A percentile compares a stretch with the other conserved stretches of the same genome.
phyloP scores from a whole-genome alignment of 768 basidiomycete species.

The Mycena leptocephala region DNA sequence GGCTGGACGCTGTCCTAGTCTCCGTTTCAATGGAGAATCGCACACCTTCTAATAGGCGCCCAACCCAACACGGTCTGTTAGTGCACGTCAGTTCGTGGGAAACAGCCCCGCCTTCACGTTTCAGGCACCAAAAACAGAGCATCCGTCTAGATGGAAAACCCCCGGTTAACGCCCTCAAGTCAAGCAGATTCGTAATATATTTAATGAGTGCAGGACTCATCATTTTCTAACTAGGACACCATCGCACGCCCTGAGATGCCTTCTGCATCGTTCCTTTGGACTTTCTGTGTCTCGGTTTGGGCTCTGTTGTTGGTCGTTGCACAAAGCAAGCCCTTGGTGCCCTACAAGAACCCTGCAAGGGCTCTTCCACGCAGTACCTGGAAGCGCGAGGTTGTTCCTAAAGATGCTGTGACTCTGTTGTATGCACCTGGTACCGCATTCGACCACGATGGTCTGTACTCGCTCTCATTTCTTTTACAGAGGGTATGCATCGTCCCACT shows the following conservation, averaged over 20 bases:
- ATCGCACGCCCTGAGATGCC: not conserved
- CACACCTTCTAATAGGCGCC: not conserved
- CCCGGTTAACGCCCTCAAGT: too few species aligned
- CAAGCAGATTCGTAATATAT: not conserved
- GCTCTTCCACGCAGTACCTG: conserved; percentile 13
- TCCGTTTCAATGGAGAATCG: too few species aligned
- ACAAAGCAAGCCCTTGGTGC: conserved; percentile 4
- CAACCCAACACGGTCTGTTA: not conserved
- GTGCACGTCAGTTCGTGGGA: not conserved
- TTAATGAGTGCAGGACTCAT: not conserved
- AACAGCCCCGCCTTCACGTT: not conserved
- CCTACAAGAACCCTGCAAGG: conserved; percentile 2
- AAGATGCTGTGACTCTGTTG: conserved; percentile 7
- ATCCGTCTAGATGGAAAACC: too few species aligned
- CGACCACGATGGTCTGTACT: not conserved
- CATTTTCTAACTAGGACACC: not conserved
- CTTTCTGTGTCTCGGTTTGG: not conserved
- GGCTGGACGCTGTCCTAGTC: too few species aligned
- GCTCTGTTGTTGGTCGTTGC: not conserved
- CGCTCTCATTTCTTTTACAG: not conserved
- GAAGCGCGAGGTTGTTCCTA: conserved; percentile 22
- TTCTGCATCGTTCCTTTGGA: not conserved
- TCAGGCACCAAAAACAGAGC: too few species aligned
- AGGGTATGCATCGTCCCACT: not conserved
- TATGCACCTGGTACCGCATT: conserved; percentile 14